phyloP scores from a whole-genome alignment of 192 early-diverging fungal species.

The Backusella parvicylindrica region DNA sequence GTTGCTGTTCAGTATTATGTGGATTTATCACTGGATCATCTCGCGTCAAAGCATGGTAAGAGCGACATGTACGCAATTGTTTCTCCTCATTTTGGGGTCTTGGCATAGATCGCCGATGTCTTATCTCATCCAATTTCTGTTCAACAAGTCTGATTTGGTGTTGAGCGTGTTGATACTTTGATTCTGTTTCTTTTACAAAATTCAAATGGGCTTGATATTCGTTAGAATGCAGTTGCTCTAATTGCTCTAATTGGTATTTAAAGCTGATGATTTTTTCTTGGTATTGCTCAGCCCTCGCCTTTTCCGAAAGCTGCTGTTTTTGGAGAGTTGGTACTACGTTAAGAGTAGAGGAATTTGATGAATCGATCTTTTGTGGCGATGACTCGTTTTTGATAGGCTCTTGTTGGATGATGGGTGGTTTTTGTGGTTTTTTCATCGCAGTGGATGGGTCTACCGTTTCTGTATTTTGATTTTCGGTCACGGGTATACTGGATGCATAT shows the following conservation, averaged over 20 bases:
- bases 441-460: background rate
- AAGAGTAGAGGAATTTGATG: background rate
- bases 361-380: background rate
- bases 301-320: background rate
- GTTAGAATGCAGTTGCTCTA: background rate
- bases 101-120: background rate
- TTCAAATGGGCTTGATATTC: background rate
- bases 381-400: background rate
- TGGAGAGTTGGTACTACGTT: background rate
- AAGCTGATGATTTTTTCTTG: background rate
- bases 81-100: no score
- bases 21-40: background rate
- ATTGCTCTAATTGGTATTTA: background rate
- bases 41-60: background rate
- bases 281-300: background rate
- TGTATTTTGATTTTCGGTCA: background rate
- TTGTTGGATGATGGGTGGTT: background rate
- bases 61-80: background rate
- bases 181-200: background rate
- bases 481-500: background rate
- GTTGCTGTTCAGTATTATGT: background rate
- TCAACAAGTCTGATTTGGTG: background rate
- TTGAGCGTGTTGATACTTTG: background rate
- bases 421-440: background rate
- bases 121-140: background rate